Evolutionary conservation across 345 rosid species (phyloP).

Genomic region (Raphanus sativus): DNA sequence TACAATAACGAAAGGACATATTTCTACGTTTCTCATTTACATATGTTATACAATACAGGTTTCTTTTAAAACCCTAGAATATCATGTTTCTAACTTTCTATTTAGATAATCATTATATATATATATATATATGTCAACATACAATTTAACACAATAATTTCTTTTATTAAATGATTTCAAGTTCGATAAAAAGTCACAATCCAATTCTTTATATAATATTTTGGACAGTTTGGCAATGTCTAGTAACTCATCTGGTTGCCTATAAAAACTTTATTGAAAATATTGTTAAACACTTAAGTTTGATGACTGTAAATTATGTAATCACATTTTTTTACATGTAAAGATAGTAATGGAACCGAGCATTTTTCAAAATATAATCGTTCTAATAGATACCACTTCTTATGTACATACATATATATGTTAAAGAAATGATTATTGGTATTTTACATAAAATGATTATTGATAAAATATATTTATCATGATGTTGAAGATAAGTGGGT

Average conservation of each 20-base stretch:
- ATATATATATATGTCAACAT: neutral
- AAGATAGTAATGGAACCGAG: neutral
- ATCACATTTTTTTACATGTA: neutral
- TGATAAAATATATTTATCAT: neutral
- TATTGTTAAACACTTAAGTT: neutral
- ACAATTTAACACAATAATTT: neutral
- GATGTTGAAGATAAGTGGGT: conserved; percentile 36
- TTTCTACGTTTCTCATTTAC: neutral
- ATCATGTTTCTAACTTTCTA: neutral
- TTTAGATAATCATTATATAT: neutral
- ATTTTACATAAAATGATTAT: neutral
- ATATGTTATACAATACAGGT: neutral
- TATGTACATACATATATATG: neutral
- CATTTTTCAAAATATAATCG: neutral
- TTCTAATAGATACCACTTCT: neutral
- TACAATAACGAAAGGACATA: neutral
- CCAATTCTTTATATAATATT: neutral
- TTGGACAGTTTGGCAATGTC: neutral
- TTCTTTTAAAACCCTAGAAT: neutral
- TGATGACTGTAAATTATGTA: neutral
- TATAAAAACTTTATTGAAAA: neutral
- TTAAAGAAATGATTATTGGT: neutral
- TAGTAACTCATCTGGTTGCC: neutral
- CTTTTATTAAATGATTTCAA: neutral
- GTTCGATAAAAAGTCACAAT: neutral